Conservation (phyloP, 768 basidiomycete species). For the Mycena galopus region DNA sequence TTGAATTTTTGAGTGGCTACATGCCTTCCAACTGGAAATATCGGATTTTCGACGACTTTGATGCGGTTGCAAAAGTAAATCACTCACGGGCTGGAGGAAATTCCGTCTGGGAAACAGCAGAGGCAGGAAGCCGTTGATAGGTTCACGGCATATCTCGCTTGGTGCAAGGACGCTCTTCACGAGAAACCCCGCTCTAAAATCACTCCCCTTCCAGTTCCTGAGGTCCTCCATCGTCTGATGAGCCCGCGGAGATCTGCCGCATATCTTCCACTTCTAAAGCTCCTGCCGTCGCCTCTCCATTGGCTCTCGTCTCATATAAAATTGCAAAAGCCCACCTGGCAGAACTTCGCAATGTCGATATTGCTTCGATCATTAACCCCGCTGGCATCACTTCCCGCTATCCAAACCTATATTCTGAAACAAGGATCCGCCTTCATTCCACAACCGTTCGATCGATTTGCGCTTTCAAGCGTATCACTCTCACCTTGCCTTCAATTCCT, state of each 20-base stretch:
- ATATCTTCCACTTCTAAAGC: background rate
- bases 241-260: background rate
- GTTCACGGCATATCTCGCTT: conserved; percentile 21
- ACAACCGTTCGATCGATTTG: conserved; percentile 34
- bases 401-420: background rate
- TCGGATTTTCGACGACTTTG: too few relatives aligned
- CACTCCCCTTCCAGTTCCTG: background rate
- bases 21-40: too few relatives aligned
- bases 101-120: too few relatives aligned
- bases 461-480: conserved; percentile 36
- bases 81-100: too few relatives aligned
- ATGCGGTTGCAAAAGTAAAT: conserved; percentile 45
- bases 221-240: background rate
- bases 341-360: background rate
- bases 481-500: conserved; percentile 28
- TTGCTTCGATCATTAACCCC: background rate
- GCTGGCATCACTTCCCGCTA: background rate
- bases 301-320: background rate
- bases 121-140: too few relatives aligned
- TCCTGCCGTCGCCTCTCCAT: background rate
- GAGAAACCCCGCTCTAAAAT: background rate
- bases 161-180: background rate
- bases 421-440: conserved; percentile 11
- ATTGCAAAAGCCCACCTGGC: background rate
- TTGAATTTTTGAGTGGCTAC: too few relatives aligned